phyloP scores from a whole-genome alignment of 257 asterid genomes.

The Mitragyna speciosa region DNA sequence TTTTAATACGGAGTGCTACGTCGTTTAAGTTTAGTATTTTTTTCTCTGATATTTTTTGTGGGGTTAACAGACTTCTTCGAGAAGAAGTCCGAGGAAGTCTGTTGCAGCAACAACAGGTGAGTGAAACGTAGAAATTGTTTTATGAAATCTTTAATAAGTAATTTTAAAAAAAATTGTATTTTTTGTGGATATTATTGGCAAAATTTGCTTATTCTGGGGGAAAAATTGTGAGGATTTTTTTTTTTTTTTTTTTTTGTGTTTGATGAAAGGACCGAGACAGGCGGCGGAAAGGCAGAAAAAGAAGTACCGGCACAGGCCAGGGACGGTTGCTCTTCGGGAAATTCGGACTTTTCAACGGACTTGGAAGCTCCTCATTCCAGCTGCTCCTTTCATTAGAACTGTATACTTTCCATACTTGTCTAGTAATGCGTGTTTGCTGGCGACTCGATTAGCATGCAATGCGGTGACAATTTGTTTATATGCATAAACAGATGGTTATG shows the following conservation, averaged over 20 bases:
- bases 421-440: background rate
- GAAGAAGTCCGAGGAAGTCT: conserved; percentile 31
- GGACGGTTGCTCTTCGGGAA: conserved; percentile 80
- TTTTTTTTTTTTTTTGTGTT: conserved; percentile 8
- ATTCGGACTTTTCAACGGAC: conserved; percentile 76
- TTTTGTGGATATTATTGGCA: conserved; percentile 7
- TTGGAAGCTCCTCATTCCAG: conserved; percentile 64
- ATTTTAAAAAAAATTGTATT: background rate
- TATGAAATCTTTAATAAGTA: background rate
- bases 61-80: conserved; percentile 29
- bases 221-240: background rate
- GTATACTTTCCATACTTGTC: too few species aligned
- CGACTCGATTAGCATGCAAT: too few species aligned
- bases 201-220: background rate
- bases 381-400: conserved; percentile 73
- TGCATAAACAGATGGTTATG: background rate
- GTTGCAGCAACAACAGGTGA: conserved; percentile 35
- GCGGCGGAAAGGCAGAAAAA: conserved; percentile 19
- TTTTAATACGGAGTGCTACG: background rate
- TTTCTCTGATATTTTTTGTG: too few species aligned
- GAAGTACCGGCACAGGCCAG: conserved; percentile 57
- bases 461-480: background rate
- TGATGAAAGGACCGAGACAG: conserved; percentile 23
- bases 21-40: background rate
- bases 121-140: conserved; percentile 3